phyloP scores from a whole-genome alignment of 257 asterid species.

The Leptodermis oblonga region DNA sequence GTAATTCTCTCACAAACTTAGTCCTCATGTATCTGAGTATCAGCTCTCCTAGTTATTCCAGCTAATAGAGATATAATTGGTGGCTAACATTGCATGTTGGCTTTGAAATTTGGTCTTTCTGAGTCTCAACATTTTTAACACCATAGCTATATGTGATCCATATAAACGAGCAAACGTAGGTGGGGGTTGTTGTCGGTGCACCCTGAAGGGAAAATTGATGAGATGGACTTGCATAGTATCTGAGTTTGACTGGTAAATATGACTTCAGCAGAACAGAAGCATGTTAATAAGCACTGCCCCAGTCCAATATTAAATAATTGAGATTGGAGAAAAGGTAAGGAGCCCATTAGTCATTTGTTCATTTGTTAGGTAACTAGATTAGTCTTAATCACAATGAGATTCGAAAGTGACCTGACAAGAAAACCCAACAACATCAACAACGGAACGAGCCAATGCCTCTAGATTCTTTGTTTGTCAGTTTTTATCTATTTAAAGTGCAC shows the following conservation, averaged over 20 bases:
- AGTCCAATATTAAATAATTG: background rate
- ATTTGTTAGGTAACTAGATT: conserved; percentile 11
- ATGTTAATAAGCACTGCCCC: conserved; percentile 3
- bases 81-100: background rate
- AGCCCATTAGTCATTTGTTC: background rate
- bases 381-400: background rate
- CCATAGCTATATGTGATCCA: too few relatives aligned
- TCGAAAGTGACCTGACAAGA: background rate
- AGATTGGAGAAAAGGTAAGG: background rate
- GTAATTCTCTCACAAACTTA: conserved; percentile 6
- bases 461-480: too few relatives aligned
- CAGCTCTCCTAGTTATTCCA: background rate
- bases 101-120: background rate
- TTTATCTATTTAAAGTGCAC: too few relatives aligned
- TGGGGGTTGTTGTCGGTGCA: too few relatives aligned
- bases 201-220: too few relatives aligned
- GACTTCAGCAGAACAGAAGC: background rate
- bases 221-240: background rate
- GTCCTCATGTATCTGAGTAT: background rate
- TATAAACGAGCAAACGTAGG: too few relatives aligned
- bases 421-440: background rate
- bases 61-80: background rate
- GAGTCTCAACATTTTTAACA: background rate
- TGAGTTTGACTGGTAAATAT: background rate
- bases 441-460: too few relatives aligned